A percentile compares a stretch with the other conserved stretches of the same genome.
These are phyloP conservation scores for Verticillium tricorpus DNA, from an alignment of 2,329 filamentous ascomycete genomes.

Conservation along the genomic window DNA sequence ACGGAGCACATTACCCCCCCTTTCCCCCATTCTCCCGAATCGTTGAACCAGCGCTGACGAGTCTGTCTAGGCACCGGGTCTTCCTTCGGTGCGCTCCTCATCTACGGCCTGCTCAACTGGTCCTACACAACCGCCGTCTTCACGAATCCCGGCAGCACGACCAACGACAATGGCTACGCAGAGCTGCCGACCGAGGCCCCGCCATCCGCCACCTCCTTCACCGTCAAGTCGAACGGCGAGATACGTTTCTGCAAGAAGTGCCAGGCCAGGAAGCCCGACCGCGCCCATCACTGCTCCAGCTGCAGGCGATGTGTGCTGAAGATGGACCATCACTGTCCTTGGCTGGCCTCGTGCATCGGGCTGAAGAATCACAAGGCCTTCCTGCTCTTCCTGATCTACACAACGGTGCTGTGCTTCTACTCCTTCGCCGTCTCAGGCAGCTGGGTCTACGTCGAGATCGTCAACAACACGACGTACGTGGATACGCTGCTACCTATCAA, in stretches of 20 bases:
- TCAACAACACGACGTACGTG: constrained; percentile 63
- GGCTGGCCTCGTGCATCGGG: constrained; percentile 93
- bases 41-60: constrained; percentile 11
- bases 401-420: constrained; percentile 78
- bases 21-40: constrained; percentile 4
- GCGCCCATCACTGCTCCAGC: constrained; percentile 93
- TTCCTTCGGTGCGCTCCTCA: constrained; percentile 60
- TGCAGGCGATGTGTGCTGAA: constrained; percentile 93
- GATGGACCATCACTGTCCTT: constrained; percentile 99
- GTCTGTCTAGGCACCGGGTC: constrained; percentile 42
- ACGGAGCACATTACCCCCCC: constrained; percentile 18
- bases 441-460: constrained; percentile 84
- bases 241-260: constrained; percentile 96
- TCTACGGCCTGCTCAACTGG: constrained; percentile 79
- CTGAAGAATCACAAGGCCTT: constrained; percentile 95
- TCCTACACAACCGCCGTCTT: constrained; percentile 93
- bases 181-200: constrained; percentile 71
- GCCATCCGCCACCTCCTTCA: constrained; percentile 65
- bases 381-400: constrained; percentile 86
- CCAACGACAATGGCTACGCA: constrained; percentile 66
- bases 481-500: constrained; percentile 84
- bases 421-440: constrained; percentile 70
- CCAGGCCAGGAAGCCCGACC: constrained; percentile 88
- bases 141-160: constrained; percentile 75
- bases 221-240: constrained; percentile 86